These are phyloP conservation scores for Leccinellum rugosiceps DNA, from an alignment of 768 basidiomycete genomes.

Conservation along the genomic window DNA sequence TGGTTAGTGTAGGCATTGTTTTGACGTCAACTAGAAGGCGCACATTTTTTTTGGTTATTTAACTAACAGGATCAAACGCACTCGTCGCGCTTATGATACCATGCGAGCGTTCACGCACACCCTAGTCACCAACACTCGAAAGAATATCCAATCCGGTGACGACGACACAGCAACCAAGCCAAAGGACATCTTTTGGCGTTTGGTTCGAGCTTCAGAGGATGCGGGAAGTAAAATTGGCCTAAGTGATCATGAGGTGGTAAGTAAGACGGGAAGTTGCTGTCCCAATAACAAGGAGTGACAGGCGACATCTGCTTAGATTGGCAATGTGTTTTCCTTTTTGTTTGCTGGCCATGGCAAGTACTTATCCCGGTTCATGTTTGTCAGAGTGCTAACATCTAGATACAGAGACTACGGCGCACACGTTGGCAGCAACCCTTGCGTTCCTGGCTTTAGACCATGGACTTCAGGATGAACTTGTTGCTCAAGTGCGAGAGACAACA, in stretches of 20 bases:
- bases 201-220: constrained; percentile 20
- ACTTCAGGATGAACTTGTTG: constrained; percentile 32
- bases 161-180: constrained; percentile 1
- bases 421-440: constrained; percentile 32
- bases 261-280: neutral
- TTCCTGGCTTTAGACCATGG: constrained; percentile 28
- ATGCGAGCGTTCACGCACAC: constrained; percentile 21
- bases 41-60: neutral
- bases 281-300: neutral
- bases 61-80: constrained; percentile 19
- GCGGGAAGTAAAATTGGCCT: constrained; percentile 15
- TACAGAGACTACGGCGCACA: constrained; percentile 34
- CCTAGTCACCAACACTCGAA: constrained; percentile 7
- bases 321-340: constrained; percentile 50
- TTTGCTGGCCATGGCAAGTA: constrained; percentile 56
- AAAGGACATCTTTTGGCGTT: constrained; percentile 21
- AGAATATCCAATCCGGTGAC: constrained; percentile 7
- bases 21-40: neutral
- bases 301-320: constrained; percentile 37
- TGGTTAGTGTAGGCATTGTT: constrained; percentile 4
- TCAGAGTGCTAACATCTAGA: neutral
- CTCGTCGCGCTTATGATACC: constrained; percentile 20
- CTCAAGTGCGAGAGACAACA: constrained; percentile 28
- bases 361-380: neutral
- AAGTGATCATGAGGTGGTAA: constrained; percentile 19